Percentiles rank a stretch among this genome's conserved stretches.
phyloP scores from a whole-genome alignment of 2,329 filamentous ascomycete species.

The Conoideocrella luteorostrata region DNA sequence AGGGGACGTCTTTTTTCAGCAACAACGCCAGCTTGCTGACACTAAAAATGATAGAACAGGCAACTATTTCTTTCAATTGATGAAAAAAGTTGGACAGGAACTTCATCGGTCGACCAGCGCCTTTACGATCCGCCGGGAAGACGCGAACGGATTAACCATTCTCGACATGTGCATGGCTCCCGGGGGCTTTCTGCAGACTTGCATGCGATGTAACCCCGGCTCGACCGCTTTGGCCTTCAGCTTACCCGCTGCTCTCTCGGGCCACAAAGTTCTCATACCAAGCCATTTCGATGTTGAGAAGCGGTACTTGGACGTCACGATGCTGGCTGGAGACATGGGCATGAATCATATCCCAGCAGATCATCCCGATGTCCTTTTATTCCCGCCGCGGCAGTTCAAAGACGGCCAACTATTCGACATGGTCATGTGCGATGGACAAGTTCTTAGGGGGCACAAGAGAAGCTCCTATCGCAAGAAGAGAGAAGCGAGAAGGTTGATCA shows the following conservation, averaged over 20 bases:
- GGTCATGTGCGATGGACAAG: constrained; percentile 41
- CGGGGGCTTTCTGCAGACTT: constrained; percentile 40
- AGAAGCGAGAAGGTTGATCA: constrained; percentile 31
- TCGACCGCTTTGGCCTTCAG: constrained; percentile 31
- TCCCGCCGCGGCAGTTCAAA: constrained; percentile 16
- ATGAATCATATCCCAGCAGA: constrained; percentile 22
- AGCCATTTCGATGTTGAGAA: constrained; percentile 12
- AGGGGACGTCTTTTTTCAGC: constrained; percentile 36
- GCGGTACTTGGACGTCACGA: constrained; percentile 40
- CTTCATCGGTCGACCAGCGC: constrained; percentile 28
- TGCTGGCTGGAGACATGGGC: constrained; percentile 42
- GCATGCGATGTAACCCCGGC: constrained; percentile 27
- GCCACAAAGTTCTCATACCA: constrained; percentile 29
- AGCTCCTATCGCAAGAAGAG: constrained; percentile 23
- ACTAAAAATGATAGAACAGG: not conserved
- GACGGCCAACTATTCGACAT: constrained; percentile 30
- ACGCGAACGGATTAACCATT: constrained; percentile 18
- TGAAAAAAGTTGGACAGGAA: constrained; percentile 35
- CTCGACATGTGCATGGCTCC: constrained; percentile 53
- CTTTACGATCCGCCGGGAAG: constrained; percentile 18
- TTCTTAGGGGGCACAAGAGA: constrained; percentile 33
- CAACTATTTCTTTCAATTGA: constrained; percentile 31
- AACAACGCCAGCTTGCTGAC: constrained; percentile 22
- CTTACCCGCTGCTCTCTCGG: constrained; percentile 32
- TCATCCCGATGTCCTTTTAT: constrained; percentile 20